phyloP scores from a whole-genome alignment of 805 yeast genomes.

The Pichia sporocuriosa region DNA sequence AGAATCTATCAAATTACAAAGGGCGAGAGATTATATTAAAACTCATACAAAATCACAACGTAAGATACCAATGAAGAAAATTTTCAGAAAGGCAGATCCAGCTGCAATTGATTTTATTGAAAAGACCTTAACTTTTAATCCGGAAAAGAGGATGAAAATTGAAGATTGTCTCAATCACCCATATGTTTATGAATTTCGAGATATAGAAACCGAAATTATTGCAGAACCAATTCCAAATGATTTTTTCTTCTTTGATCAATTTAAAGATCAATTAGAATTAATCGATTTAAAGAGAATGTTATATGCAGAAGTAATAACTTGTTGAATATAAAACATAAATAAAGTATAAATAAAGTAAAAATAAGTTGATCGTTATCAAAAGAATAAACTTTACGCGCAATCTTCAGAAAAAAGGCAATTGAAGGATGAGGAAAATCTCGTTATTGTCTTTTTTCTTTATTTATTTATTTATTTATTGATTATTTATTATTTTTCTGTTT shows the following conservation, averaged over 20 bases:
- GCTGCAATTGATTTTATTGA: conserved; percentile 56
- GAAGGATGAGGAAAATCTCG: no score
- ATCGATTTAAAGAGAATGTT: conserved; percentile 46
- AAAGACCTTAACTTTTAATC: conserved; percentile 74
- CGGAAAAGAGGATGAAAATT: conserved; percentile 72
- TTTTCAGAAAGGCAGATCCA: conserved; percentile 46
- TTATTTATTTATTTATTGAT: no score
- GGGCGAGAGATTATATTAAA: conserved; percentile 72
- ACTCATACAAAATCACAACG: conserved; percentile 40
- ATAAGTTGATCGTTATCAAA: no score
- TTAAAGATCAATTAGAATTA: conserved; percentile 43
- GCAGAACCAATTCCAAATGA: conserved; percentile 48
- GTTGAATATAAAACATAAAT: no score
- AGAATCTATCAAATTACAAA: conserved; percentile 61
- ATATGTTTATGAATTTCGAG: conserved; percentile 60
- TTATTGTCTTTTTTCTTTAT: no score
- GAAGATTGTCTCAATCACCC: conserved; percentile 81
- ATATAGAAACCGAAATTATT: conserved; percentile 63
- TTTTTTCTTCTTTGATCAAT: conserved; percentile 48
- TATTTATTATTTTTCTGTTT: no score
- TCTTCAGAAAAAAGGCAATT: no score
- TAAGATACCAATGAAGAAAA: conserved; percentile 43
- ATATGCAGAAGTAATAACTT: conserved; percentile 47
- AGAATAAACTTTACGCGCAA: no score
- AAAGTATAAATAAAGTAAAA: no score